These are phyloP conservation scores for Suillus decipiens DNA, from an alignment of 768 basidiomycete species.

Conservation along the genomic window DNA sequence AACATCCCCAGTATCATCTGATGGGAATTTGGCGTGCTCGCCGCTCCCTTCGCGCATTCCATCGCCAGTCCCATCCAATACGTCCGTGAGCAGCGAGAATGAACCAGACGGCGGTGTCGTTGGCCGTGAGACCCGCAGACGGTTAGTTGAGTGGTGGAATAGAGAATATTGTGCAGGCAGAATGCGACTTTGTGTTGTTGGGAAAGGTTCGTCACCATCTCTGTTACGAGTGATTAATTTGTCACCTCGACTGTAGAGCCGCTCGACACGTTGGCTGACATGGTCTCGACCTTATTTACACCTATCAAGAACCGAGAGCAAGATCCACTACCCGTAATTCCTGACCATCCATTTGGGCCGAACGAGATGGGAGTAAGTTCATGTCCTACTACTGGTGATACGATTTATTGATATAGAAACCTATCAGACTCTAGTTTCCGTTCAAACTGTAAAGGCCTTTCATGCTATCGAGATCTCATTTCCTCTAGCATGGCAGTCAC, in stretches of 20 bases:
- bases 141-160: constrained; percentile 84
- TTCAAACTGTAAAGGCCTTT: constrained; percentile 89
- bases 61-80: constrained; percentile 61
- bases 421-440: constrained; percentile 71
- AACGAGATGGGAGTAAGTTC: constrained; percentile 70
- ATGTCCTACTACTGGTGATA: constrained; percentile 6
- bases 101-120: constrained; percentile 77
- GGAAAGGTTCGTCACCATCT: constrained; percentile 55
- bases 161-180: constrained; percentile 80
- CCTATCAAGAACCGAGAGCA: constrained; percentile 65
- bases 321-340: constrained; percentile 60
- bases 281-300: constrained; percentile 69
- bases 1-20: constrained; percentile 9
- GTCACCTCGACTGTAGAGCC: constrained; percentile 51
- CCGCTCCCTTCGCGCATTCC: constrained; percentile 55
- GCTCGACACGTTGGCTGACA: constrained; percentile 65
- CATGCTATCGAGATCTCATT: constrained; percentile 84
- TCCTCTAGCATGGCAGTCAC: constrained; percentile 71
- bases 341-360: constrained; percentile 75
- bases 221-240: background rate
- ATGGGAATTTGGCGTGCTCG: constrained; percentile 36
- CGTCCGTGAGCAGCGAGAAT: constrained; percentile 52
- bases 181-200: constrained; percentile 79
- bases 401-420: constrained; percentile 16
- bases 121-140: constrained; percentile 77